phyloP scores from a whole-genome alignment of 2,329 filamentous ascomycete genomes.

The Neonectria faginata region DNA sequence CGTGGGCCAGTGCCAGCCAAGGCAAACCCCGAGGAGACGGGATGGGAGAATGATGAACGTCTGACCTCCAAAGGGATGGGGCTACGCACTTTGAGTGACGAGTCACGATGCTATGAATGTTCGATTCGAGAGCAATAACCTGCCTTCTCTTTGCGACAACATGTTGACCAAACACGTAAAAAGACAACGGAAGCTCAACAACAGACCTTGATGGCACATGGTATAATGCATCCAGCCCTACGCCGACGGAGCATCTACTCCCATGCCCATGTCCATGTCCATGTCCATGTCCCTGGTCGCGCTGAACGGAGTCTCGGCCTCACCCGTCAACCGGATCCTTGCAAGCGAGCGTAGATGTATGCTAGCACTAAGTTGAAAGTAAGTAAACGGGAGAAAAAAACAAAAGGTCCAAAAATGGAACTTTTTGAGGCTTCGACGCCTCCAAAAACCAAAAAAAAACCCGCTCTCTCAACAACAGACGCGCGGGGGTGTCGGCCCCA shows the following conservation, averaged over 20 bases:
- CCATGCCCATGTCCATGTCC: no score
- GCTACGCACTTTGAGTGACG: background rate
- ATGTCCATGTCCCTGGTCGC: no score
- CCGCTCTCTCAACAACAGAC: conserved; percentile 4
- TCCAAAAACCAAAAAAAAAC: background rate
- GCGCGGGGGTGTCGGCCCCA: conserved; percentile 7
- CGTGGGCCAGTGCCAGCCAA: conserved; percentile 21
- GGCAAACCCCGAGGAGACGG: background rate
- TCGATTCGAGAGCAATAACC: background rate
- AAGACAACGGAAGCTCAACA: background rate
- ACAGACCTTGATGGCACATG: background rate
- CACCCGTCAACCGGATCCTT: conserved; percentile 3
- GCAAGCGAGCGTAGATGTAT: no score
- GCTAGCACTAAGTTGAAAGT: background rate
- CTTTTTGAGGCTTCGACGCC: conserved; percentile 7
- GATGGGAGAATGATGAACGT: background rate
- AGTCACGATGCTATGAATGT: background rate
- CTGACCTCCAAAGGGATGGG: background rate
- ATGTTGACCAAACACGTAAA: background rate
- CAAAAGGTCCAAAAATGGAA: conserved; percentile 23
- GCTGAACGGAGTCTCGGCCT: background rate
- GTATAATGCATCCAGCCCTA: conserved; percentile 7
- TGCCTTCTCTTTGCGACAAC: background rate
- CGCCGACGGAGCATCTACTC: background rate
- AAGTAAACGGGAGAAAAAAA: background rate